phyloP scores from a whole-genome alignment of 495 filamentous ascomycete species.

The Penicillium alfredii region DNA sequence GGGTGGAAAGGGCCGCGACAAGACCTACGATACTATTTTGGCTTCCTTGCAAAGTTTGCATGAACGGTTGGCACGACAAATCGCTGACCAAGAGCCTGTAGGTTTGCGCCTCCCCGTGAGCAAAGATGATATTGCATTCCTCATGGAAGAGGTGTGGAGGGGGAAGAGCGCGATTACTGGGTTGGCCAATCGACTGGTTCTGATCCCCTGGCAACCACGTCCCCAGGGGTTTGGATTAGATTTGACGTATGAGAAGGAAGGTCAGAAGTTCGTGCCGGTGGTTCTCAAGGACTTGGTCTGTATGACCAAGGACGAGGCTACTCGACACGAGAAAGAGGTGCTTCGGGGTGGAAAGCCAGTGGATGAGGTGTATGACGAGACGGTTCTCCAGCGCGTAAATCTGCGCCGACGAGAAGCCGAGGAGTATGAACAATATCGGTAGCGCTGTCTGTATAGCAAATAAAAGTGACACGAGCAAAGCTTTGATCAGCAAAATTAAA shows the following conservation, averaged over 20 bases:
- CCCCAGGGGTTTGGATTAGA: slow-evolving; percentile 44
- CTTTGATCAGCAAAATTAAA: slow-evolving; percentile 4
- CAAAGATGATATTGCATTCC: slow-evolving; percentile 71
- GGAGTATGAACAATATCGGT: slow-evolving; percentile 47
- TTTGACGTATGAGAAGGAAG: slow-evolving; percentile 41
- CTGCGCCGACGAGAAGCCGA: slow-evolving; percentile 56
- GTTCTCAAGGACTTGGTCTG: slow-evolving; percentile 71
- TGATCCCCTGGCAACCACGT: slow-evolving; percentile 70
- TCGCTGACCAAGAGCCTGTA: slow-evolving; percentile 51
- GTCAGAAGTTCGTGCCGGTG: slow-evolving; percentile 65
- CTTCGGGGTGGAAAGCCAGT: slow-evolving; percentile 60
- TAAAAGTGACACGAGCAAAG: not conserved
- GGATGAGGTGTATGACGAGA: slow-evolving; percentile 66
- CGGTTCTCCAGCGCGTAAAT: slow-evolving; percentile 59
- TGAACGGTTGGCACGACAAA: slow-evolving; percentile 60
- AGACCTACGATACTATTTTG: slow-evolving; percentile 80
- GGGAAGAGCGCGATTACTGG: slow-evolving; percentile 81
- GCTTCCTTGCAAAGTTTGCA: slow-evolving; percentile 65
- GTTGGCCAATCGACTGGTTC: slow-evolving; percentile 64
- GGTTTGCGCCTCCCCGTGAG: slow-evolving; percentile 76
- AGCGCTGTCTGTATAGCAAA: slow-evolving; percentile 20
- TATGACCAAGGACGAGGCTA: slow-evolving; percentile 95
- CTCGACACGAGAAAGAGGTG: slow-evolving; percentile 71
- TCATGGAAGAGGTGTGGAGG: slow-evolving; percentile 83
- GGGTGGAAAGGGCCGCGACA: slow-evolving; percentile 71